Base-by-base conservation (phyloP, 1,284 basidiomycete species). In the Inonotus obliquus region DNA sequence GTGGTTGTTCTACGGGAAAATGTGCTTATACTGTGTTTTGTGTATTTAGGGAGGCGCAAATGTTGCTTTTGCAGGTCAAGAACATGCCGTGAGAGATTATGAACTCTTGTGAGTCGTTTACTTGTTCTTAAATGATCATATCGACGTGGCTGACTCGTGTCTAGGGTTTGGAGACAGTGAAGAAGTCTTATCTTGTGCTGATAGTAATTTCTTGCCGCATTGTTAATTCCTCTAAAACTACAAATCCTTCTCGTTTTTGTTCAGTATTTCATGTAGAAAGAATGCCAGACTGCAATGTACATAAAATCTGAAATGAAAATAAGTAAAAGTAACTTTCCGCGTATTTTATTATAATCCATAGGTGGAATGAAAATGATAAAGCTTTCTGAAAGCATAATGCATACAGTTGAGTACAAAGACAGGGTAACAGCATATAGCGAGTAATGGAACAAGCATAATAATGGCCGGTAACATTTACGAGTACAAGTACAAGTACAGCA, bases 71-170 rank as follows among this genome's bases (percentile, higher is more conserved):
- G 76, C 68, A 2, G 71, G 73, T 14, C 65, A 55, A 1, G 86
- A 87, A 65, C 74, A 77, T 55, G 61, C 72, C 56, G 69, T 82
- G 60, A 73, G 67, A 3, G 74, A 79, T 52, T 88, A 88, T 65
- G 75, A 80, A 37, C 81, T 88, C 48, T 68, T 88, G 85, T 86
- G 65, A 67, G 84, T 13, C 27, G 3, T 32, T 17, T 29, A 35
- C 51, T 29, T 6, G 48, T 25, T 6, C 48, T 25, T 29, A 4
- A 44, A 44, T 32, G 41, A 44, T 44, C 1, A 44, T 2, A 44
- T 21, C 7, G 41, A 44, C 11, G 9, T 44, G n/a, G 19, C 19
- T 44, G 17, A 6, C 2, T 44, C 41, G 41, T 4, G 17, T 44
- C 9, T 4, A 57, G 60, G 54, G 60, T 62, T 29, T 62, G 54